Base-by-base conservation (phyloP, 2,329 filamentous ascomycete species). In the Anisogramma anomala region DNA sequence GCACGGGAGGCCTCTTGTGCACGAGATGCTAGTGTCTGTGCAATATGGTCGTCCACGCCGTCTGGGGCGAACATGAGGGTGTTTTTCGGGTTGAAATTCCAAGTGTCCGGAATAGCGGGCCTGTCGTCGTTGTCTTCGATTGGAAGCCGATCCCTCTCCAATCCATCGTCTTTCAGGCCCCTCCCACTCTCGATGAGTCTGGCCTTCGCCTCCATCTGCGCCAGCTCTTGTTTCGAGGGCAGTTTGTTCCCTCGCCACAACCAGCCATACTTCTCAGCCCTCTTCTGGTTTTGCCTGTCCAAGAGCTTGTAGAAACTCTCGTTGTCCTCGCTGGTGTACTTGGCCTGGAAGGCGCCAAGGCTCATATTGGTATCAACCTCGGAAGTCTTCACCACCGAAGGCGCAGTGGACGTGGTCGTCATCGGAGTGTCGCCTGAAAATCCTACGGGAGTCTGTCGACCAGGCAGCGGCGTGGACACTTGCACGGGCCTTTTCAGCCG, bases 291-390 rank as follows among this genome's bases (percentile, higher is more conserved):
- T 55, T 95, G 86, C 54, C 80, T 84, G 63, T 98, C 91, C 20
- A 96, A 67, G 1, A 98, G 69, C 52, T 81, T 82, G 61, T 94
- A 94, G 65, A 98, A 96, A 52, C 84, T 93, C 57, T 95, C 91
- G 56, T 96, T 96, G 58, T 98, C 91, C 60, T 98, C 91, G 55
- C 86, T 94, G 1, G 89, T 98, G 63, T 95, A 96, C 51, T 84
- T 89, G 3, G 83, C 74, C 56, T 98, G 91, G 54, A 95, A 98
- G 1, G 80, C 76, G 39, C 80, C 77, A 1, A 98, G 71, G 45
- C 82, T 87, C 68, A 96, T 77, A 51, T 80, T 81, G 31, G 80
- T 77, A 56, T 94, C 80, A 14, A 85, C 67, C 23, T 69, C 61
- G 43, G 65, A 64, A 40, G 63, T 66, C 14, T 58, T 55, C 13